Evolutionary conservation across 2,329 filamentous ascomycete species (phyloP), one percentile per base, ranked within the genome.

Genomic region (Phaeosphaeriaceae sp.): DNA sequence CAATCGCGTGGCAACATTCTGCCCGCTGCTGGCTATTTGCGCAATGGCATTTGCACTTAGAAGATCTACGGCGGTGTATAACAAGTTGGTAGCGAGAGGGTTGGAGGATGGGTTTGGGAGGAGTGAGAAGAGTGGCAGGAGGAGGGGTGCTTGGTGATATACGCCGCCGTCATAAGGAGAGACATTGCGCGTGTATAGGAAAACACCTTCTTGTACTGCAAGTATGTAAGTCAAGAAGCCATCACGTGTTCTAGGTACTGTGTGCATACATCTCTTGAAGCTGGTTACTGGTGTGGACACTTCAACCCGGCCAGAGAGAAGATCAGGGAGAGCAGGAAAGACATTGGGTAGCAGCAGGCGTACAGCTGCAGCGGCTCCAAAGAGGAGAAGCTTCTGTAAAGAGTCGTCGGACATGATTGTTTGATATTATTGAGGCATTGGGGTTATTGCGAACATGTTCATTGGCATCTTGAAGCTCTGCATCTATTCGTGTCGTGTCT

Each of bases 101-200:
- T 85, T 85, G 43, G 76, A 71, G 54, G 81, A 77, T 40, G 85
- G 81, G 69, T 87, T 83, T 8, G 94, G 93, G 36, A 99, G 83
- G 36, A 97, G 82, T 29, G 91, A 90, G 80, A 97, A 97, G 59
- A 97, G 82, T 37, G 93, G 91, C 50, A 99, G 85, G 33, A 99
- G 83, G 48, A 99, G 81, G 39, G 94, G 94, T 67, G 85, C 83
- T 76, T 87, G 86, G 71, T 88, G 85, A 67, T 84, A 88, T 57
- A 88, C 90, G 64, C 94, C 94, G 58, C 94, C 94, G 73, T 99
- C 92, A 77, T 97, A 99, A 1, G 94, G 94, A 52, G 92, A 97
- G 48, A 97, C 90, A 77, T 96, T 95, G 74, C 95, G 90, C 58
- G 90, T 92, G 74, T 97, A 97, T 17, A 99, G 85, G 68, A 96